A percentile compares a stretch with the other conserved stretches of the same genome.
Conservation (phyloP, 495 filamentous ascomycete genomes). For the Beverwykella pulmonaria region DNA sequence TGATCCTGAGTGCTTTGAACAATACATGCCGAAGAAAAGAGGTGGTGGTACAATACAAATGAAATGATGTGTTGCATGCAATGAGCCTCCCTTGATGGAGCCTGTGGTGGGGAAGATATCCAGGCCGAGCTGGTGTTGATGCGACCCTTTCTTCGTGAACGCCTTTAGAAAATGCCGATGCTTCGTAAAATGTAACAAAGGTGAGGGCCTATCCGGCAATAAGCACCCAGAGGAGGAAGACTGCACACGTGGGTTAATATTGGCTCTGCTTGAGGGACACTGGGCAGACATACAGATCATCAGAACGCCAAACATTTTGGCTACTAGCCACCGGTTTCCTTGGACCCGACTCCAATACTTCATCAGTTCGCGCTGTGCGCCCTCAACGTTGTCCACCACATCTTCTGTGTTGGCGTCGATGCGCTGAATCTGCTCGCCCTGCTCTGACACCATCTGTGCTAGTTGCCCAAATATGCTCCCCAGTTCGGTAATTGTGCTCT, state of each 20-base stretch:
- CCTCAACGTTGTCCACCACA: constrained; percentile 95
- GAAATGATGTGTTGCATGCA: constrained; percentile 14
- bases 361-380: constrained; percentile 89
- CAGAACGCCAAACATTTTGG: constrained; percentile 96
- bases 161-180: constrained; percentile 26
- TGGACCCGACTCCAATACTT: constrained; percentile 96
- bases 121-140: constrained; percentile 23
- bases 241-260: constrained; percentile 7
- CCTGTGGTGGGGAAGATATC: neutral
- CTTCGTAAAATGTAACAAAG: neutral
- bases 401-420: constrained; percentile 91
- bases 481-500: constrained; percentile 90
- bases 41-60: constrained; percentile 29
- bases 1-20: constrained; percentile 1
- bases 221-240: constrained; percentile 49
- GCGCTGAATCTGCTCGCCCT: constrained; percentile 84
- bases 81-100: neutral
- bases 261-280: neutral
- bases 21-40: constrained; percentile 31
- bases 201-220: constrained; percentile 40
- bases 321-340: constrained; percentile 93
- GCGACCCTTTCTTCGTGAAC: constrained; percentile 10
- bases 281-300: constrained; percentile 56
- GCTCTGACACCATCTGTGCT: constrained; percentile 96
- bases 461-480: constrained; percentile 96